Conservation (phyloP, 2,329 filamentous ascomycete genomes). For the Calonectria fujianensis region DNA sequence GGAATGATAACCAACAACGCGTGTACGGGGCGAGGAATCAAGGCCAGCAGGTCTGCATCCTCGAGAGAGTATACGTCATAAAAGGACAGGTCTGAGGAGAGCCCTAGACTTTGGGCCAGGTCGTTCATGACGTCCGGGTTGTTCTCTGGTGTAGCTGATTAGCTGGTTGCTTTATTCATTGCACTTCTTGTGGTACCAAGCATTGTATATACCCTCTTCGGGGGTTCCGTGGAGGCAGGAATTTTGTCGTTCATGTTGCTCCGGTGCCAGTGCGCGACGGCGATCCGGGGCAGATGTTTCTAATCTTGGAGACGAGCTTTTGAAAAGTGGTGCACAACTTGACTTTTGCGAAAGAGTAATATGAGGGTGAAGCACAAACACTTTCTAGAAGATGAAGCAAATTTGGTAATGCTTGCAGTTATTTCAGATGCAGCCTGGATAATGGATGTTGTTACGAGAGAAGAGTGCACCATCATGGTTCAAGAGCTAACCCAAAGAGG, state of each 20-base stretch:
- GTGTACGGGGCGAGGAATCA: slow-evolving; percentile 87
- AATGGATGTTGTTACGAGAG: neutral
- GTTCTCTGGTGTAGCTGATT: slow-evolving; percentile 15
- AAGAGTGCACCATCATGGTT: neutral
- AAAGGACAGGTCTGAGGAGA: slow-evolving; percentile 80
- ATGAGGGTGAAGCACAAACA: neutral
- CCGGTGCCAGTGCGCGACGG: neutral
- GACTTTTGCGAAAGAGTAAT: neutral
- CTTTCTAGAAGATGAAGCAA: too few relatives aligned
- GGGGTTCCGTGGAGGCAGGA: neutral
- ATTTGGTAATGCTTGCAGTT: neutral
- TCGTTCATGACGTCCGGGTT: slow-evolving; percentile 89
- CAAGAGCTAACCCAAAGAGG: neutral
- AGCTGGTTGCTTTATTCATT: neutral
- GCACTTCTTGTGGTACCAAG: neutral
- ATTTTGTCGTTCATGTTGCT: neutral
- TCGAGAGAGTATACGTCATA: slow-evolving; percentile 91
- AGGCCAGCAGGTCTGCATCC: slow-evolving; percentile 85
- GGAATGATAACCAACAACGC: slow-evolving; percentile 92
- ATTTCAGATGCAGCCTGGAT: neutral
- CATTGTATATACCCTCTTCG: slow-evolving; percentile 19
- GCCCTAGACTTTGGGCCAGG: slow-evolving; percentile 84
- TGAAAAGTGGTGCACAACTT: neutral
- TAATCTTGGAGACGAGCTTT: neutral
- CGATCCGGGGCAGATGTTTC: neutral